phyloP scores from a whole-genome alignment of 106 monocot genomes.

The Dendrobium chrysotoxum region DNA sequence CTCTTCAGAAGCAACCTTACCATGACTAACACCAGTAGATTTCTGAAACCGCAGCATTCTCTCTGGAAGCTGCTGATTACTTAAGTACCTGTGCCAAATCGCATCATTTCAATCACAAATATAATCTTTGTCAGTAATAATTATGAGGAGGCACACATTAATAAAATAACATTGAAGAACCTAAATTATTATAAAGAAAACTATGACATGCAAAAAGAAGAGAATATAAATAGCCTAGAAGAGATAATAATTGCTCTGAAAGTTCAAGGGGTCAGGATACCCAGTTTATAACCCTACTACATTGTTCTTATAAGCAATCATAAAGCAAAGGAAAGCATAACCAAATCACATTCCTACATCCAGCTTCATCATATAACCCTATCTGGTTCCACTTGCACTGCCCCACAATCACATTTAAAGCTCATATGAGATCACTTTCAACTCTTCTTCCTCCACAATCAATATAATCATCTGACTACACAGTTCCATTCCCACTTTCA shows the following conservation, averaged over 20 bases:
- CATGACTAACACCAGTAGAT: conserved; percentile 19
- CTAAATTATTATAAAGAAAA: background rate
- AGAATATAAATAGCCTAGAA: background rate
- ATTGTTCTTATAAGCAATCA: background rate
- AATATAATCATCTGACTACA: background rate
- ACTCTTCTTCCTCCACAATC: background rate
- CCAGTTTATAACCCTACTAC: background rate
- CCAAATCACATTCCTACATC: background rate
- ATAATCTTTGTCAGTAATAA: background rate
- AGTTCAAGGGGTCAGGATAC: background rate
- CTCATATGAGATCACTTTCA: background rate
- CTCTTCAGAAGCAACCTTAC: conserved; percentile 13
- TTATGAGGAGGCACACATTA: background rate
- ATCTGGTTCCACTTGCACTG: background rate
- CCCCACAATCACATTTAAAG: background rate
- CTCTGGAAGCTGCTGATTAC: conserved; percentile 74
- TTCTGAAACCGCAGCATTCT: conserved; percentile 67
- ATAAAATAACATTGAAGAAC: background rate
- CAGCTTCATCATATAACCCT: background rate
- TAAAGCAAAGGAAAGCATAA: background rate
- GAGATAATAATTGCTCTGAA: background rate
- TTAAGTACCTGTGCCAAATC: conserved; percentile 55
- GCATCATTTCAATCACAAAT: background rate
- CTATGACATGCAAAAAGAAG: background rate
- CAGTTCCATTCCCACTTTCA: background rate